Evolutionary conservation across 1,284 basidiomycete genomes (phyloP), one percentile per base, ranked within the genome.

Genomic region (Cystobasidium pallidum): DNA sequence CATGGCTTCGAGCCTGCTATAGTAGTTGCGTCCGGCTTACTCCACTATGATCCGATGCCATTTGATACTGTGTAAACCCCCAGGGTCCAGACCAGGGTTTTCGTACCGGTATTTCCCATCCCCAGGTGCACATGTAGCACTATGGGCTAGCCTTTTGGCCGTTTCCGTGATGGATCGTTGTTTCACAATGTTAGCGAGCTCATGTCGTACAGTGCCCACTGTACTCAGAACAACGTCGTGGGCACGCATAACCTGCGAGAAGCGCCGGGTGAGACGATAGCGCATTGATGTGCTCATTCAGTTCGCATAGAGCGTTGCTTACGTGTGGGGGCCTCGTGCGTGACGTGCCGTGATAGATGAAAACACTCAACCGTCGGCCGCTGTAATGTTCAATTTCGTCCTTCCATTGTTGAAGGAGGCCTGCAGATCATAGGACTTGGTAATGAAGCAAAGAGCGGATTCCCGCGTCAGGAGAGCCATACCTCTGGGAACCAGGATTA

Each of bases 301-400:
- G n/a, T n/a, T n/a, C 13, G 36, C 36, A 39, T 6, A 39, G 36
- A n/a, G 36, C 6, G 13, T 39, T 39, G 36, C 43, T 3, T 45
- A 45, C 43, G 3, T n/a, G 43, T 45, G 8, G 11, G 19, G 15
- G 15, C 6, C 4, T 3, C 3, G 4, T 8, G 43, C 95, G 88
- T 17, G 88, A 85, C 77, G 91, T 90, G 15, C 96, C 96, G 79
- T 99, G 96, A 80, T 99, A 99, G 74, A 98, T 87, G 82, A 98
- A 98, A 34, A 98, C 88, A 30, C 87, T 86, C 3, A 95, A 82
- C n/a, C 66, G 49, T 0, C 43, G 28, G 1, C 41, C 70, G 76
- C 77, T 13, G 75, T 75, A 32, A 26, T 70, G 21, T 2, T 32
- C 28, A 13, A 41, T 41, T 19, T 58, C 55, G 19, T 58, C 28